Base-by-base conservation (phyloP, 768 basidiomycete genomes). In the Mycena galopus region DNA sequence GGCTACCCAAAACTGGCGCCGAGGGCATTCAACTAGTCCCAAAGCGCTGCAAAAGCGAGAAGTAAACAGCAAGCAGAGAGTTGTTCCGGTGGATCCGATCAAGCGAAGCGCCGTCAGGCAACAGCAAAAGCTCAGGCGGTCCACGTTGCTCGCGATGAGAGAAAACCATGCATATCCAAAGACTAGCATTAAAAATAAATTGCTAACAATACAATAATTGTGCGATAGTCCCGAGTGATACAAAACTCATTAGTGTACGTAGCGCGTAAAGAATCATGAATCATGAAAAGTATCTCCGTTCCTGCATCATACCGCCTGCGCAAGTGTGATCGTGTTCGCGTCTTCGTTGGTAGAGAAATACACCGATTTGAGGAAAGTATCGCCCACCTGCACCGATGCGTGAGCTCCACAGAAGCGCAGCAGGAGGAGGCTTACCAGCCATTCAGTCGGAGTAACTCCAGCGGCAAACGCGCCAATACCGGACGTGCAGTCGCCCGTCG, bases 1-100 rank as follows among this genome's bases (percentile, higher is more conserved):
- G 85, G 77, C 92, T 93, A 51, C 92, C 93, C 30, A 94, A 84
- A 57, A 79, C 80, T 62, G 89, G 91, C 68, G 78, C 84, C 37
- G 82, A 77, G 21, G 86, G 81, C 85, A 86, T 84, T 69, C n/a
- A 10, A 16, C 12, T 3, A 14, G 39, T 39, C 11, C 11, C 42
- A 42, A 3, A 19, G n/a, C 44, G 4, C 44, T 21, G 21, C 19
- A 11, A 47, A 8, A 47, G 16, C 42, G 44, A 19, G 17, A 47
- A n/a, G 44, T 16, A 39, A 39, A 3, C 17, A 10, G 4, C n/a
- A n/a, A n/a, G n/a, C n/a, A n/a, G 39, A 10, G 39, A 39, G 14
- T 10, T 39, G 9, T 39, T n/a, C n/a, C n/a, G n/a, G n/a, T n/a
- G n/a, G n/a, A n/a, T n/a, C n/a, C n/a, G n/a, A n/a, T n/a, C n/a